Evolutionary conservation across 257 asterid genomes (phyloP).

Genomic region (Cynanchum wilfordii): DNA sequence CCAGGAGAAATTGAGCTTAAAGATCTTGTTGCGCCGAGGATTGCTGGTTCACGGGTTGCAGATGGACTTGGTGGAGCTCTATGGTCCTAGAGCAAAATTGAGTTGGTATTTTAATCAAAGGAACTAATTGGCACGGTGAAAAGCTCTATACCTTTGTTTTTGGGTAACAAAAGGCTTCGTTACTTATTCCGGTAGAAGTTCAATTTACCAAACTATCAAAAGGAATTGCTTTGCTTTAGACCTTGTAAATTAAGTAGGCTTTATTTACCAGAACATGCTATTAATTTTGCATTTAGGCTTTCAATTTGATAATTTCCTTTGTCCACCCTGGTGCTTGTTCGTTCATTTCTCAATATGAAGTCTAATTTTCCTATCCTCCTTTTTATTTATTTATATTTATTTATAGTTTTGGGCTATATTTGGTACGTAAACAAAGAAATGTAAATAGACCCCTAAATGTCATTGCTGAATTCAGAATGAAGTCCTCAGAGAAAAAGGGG

Average conservation of each 20-base stretch:
- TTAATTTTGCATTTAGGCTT: neutral
- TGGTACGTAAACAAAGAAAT: too few species aligned
- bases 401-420: too few species aligned
- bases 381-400: too few species aligned
- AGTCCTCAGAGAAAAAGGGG: neutral
- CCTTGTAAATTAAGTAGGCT: neutral
- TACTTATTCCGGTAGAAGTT: neutral
- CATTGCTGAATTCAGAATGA: too few species aligned
- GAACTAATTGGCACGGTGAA: neutral
- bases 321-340: neutral
- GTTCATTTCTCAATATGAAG: too few species aligned
- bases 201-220: neutral
- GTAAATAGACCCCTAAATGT: too few species aligned
- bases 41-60: constrained; percentile 52
- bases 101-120: neutral
- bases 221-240: neutral
- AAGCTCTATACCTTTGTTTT: neutral
- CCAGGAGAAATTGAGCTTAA: constrained; percentile 95
- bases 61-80: constrained; percentile 35
- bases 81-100: constrained; percentile 31
- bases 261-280: neutral
- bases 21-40: constrained; percentile 60
- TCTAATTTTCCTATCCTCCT: too few species aligned
- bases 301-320: neutral
- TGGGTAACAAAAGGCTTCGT: too few species aligned